Evolutionary conservation across 1,139 yeast genomes (phyloP).

Genomic region (Geotrichum macrosporum): DNA sequence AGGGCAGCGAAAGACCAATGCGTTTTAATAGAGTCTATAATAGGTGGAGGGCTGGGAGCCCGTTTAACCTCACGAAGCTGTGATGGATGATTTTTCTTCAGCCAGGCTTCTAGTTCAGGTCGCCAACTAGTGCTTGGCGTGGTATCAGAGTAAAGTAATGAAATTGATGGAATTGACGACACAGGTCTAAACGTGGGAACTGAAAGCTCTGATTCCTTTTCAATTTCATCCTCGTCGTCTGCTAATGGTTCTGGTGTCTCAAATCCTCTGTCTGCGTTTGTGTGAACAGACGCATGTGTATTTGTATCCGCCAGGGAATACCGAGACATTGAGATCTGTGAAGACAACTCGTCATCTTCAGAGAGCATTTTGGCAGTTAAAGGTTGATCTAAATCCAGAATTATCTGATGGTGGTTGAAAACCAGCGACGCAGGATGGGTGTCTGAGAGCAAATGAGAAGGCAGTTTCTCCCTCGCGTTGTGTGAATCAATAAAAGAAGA

Average conservation of each 20-base stretch:
- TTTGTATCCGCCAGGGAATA: no score
- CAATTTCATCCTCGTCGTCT: neutral
- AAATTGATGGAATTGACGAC: constrained; percentile 8
- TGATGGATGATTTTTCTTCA: constrained; percentile 27
- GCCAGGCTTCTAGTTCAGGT: constrained; percentile 40
- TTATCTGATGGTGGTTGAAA: constrained; percentile 10
- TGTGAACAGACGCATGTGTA: no score
- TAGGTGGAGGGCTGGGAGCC: constrained; percentile 18
- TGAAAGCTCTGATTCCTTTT: neutral
- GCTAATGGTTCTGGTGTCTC: constrained; percentile 1
- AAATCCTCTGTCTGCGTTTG: neutral
- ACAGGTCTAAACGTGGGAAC: neutral
- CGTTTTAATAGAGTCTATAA: constrained; percentile 14
- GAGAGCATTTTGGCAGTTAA: constrained; percentile 6
- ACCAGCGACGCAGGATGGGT: constrained; percentile 4
- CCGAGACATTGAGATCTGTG: neutral
- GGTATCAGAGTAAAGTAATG: constrained; percentile 40
- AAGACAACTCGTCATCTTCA: constrained; percentile 3
- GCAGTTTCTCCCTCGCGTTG: no score
- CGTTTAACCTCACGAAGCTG: constrained; percentile 21
- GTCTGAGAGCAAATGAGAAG: neutral
- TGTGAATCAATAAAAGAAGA: neutral
- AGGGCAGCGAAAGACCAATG: constrained; percentile 14
- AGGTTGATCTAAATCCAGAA: constrained; percentile 1
- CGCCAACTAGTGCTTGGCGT: constrained; percentile 41